Base-by-base conservation (phyloP, 305 asterid genomes). In the Fraxinus platypoda region DNA sequence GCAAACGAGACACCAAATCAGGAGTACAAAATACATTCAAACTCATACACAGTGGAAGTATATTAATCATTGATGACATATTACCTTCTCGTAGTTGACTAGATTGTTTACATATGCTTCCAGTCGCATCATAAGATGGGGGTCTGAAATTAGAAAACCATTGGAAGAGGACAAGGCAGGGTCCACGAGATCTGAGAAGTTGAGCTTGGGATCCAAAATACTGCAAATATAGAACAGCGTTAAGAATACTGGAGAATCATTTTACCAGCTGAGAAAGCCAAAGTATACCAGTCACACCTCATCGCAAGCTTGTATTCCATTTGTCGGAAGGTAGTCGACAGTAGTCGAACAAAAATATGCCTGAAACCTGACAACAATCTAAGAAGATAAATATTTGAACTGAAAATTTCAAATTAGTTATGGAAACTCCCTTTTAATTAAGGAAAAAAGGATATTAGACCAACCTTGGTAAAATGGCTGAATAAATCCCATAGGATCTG, bases 221-320 rank as follows among this genome's bases (percentile, higher is more conserved):
- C 99, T 95, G 95, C 92, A 92, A 87, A 78, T 80, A 41, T 28
- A 81, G 75, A 80, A 30, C 68, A 66, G 78, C 85, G 77, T 85
- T 85, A 66, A 86, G 75, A 81, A 84, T 82, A 81, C 59, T 54
- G 59, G 62, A 74, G 78, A 35, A 52, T 21, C 81, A 31, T 72
- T 78, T 31, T 25, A 76, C 70, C 38, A 82, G 28, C 83, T 57
- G 82, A 80, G 17, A 78, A 79, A 86, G 70, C 73, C 62, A 54
- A 74, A 82, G 75, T 23, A 70, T 78, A 71, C 62, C 21, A 75
- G n/a, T 23, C 91, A 84, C 83, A 93, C 99, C 99, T 90, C 98
- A 95, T 89, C 23, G 98, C 98, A 81, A 95, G 98, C 91, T 92
- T 95, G 92, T 87, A 92, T 17, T 95, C 97, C 98, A 95, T 94